A percentile compares a stretch with the other conserved stretches of the same genome.
Conservation (phyloP, 208 protist genomes). For the Leptomonas pyrrhocoris region DNA sequence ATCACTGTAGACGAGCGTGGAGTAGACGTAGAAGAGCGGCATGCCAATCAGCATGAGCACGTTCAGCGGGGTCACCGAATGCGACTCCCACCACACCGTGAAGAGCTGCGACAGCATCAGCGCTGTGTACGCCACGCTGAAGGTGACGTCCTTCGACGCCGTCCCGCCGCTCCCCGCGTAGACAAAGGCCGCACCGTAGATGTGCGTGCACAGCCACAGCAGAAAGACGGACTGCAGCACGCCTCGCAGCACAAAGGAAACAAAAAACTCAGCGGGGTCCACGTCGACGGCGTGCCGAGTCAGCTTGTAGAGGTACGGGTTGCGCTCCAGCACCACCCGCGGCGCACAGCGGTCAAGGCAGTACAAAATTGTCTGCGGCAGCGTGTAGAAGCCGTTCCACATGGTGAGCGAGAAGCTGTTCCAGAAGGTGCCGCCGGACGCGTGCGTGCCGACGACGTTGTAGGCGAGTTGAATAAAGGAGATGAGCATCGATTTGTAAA, state of each 20-base stretch:
- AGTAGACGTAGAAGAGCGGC: constrained; percentile 64
- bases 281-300: constrained; percentile 63
- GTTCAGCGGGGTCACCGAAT: constrained; percentile 81
- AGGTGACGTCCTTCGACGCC: constrained; percentile 72
- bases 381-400: constrained; percentile 93
- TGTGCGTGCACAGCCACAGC: constrained; percentile 50
- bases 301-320: constrained; percentile 79
- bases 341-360: constrained; percentile 88
- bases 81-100: constrained; percentile 85
- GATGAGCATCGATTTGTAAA: constrained; percentile 97
- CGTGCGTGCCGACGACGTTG: constrained; percentile 67
- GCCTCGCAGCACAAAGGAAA: constrained; percentile 67
- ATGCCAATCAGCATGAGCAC: constrained; percentile 67
- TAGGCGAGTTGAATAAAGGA: constrained; percentile 93
- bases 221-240: constrained; percentile 74
- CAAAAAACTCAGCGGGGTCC: constrained; percentile 69
- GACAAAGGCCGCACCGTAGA: constrained; percentile 52
- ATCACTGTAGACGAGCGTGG: constrained; percentile 53
- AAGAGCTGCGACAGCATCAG: constrained; percentile 88
- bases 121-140: constrained; percentile 84
- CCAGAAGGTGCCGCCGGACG: constrained; percentile 91
- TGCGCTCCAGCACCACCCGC: constrained; percentile 69
- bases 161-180: constrained; percentile 36
- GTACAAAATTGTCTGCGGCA: constrained; percentile 89
- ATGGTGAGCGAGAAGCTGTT: constrained; percentile 87